These are phyloP conservation scores for Polysphondylium violaceum DNA, from an alignment of 78 protist genomes.

Conservation along the genomic window DNA sequence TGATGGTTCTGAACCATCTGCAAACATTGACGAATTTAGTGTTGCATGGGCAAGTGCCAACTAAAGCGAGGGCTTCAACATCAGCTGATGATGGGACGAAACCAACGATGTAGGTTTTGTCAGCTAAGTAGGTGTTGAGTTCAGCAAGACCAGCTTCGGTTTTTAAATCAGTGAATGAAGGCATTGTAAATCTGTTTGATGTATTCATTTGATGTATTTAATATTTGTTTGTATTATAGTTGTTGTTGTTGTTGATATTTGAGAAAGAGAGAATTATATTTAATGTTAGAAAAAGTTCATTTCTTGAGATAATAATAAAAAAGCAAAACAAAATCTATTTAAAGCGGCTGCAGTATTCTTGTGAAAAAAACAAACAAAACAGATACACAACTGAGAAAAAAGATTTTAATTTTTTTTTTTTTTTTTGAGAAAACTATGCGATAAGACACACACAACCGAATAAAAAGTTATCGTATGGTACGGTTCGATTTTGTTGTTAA, in stretches of 20 bases:
- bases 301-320: too few species aligned
- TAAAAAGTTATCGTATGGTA: too few species aligned
- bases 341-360: background rate
- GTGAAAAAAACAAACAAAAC: background rate
- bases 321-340: too few species aligned
- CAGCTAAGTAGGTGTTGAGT: constrained; percentile 80
- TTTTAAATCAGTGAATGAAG: constrained; percentile 79
- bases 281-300: too few species aligned
- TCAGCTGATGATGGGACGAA: constrained; percentile 86
- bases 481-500: too few species aligned
- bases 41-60: constrained; percentile 72
- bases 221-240: background rate
- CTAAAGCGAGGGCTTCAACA: constrained; percentile 62
- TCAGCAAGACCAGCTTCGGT: constrained; percentile 77
- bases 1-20: constrained; percentile 88
- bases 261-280: background rate
- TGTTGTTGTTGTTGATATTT: background rate
- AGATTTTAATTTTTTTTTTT: too few species aligned
- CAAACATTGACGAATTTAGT: constrained; percentile 79
- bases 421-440: background rate
- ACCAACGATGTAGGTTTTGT: constrained; percentile 86
- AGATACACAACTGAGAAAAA: too few species aligned
- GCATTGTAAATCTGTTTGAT: constrained; percentile 28
- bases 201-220: background rate
- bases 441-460: too few species aligned